Evolutionary conservation across 2,329 filamentous ascomycete species (phyloP).

Genomic region (Thyridium curvatum): DNA sequence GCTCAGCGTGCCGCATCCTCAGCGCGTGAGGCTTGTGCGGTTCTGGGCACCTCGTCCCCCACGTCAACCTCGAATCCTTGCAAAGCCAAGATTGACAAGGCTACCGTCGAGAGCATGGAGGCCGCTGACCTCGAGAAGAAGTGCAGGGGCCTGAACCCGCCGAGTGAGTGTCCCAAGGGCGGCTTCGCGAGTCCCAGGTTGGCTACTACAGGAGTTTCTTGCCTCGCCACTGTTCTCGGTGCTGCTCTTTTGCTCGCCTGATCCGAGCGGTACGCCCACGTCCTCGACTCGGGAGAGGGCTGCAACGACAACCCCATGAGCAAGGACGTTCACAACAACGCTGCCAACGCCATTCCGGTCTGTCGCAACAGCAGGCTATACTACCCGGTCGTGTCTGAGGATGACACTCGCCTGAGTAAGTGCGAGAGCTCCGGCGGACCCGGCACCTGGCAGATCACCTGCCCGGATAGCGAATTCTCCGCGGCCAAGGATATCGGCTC

Average conservation of each 20-base stretch:
- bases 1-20: too few species aligned
- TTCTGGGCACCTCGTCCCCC: not conserved
- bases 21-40: not conserved
- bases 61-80: not conserved
- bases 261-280: slow-evolving; percentile 1
- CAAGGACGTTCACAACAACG: too few species aligned
- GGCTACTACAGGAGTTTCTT: slow-evolving; percentile 4
- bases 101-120: slow-evolving; percentile 1
- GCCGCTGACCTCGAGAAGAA: not conserved
- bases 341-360: too few species aligned
- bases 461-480: too few species aligned
- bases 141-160: slow-evolving; percentile 6
- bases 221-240: slow-evolving; percentile 5
- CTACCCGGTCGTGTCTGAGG: too few species aligned
- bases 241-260: slow-evolving; percentile 8
- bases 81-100: slow-evolving; percentile 4
- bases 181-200: slow-evolving; percentile 2
- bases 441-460: too few species aligned
- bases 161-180: slow-evolving; percentile 9
- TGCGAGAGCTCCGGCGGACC: too few species aligned
- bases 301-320: too few species aligned
- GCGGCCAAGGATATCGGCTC: too few species aligned
- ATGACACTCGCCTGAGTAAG: too few species aligned
- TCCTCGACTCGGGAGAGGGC: too few species aligned
- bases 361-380: too few species aligned